Base-by-base conservation (phyloP, 768 basidiomycete species). In the Tricholoma bakamatsutake region DNA sequence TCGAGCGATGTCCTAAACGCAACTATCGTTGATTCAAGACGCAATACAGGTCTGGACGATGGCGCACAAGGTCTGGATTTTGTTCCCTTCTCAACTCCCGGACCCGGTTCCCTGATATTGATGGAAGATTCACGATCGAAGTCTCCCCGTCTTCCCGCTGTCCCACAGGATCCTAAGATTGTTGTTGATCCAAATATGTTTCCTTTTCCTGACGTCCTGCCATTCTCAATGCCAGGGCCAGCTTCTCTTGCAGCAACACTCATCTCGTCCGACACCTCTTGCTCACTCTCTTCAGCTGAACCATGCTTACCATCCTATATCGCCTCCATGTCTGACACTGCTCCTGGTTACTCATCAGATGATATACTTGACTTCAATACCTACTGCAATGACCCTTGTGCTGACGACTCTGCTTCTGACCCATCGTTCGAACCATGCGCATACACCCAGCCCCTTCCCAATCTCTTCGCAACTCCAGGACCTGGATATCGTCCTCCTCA, bases 401-500 rank as follows among this genome's bases (percentile, higher is more conserved):
- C 56, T 49, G 61, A 59, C n/a, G 56, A 61, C 28, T 59, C 58
- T 18, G 56, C 47, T 9, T 58, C 52, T 33, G 63, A 65, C 45
- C 59, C 61, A 34, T 42, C 50, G 21, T 56, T 56, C 30, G 47
- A 57, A 31, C 57, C 61, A 17, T 35, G 56, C 43, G 52, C 53
- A 27, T 45, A 55, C 55, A 58, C 40, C 7, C 56, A 59, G 50
- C 43, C 64, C 21, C 48, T 68, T 33, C 51, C 60, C 15, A 59
- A 63, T 37, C 54, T 68, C 30, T 82, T 74, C 60, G 67, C 71
- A n/a, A 79, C 78, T 48, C 82, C 83, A 35, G 80, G 80, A 24
- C 80, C 80, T 35, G 70, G 61, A 30, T 71, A 67, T 55, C 61
- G 50, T 63, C 60, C 63, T 40, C 68, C 69, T 47, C 69, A 59